Conservation (phyloP, 2,329 filamentous ascomycete genomes). For the Purpureocillium lavendulum region DNA sequence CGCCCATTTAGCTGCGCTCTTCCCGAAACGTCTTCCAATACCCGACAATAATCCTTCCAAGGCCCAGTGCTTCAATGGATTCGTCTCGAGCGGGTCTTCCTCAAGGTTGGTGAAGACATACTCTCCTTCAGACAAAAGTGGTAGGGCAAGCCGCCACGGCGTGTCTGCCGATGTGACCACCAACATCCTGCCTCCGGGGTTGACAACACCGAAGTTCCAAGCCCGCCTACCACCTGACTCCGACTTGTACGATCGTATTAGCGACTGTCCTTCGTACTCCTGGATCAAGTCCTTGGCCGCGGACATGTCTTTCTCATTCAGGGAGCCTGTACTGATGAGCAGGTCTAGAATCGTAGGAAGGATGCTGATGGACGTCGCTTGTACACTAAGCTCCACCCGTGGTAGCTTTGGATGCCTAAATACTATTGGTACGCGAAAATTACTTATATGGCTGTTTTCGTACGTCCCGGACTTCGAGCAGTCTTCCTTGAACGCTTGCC, state of each 20-base stretch:
- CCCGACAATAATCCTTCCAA: constrained; percentile 4
- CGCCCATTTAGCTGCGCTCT: constrained; percentile 16
- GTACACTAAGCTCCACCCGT: constrained; percentile 14
- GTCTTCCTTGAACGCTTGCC: constrained; percentile 22
- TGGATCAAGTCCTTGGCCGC: constrained; percentile 20
- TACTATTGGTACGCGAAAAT: constrained; percentile 22
- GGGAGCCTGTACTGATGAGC: constrained; percentile 21
- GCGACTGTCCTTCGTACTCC: constrained; percentile 25
- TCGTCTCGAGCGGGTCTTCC: constrained; percentile 18
- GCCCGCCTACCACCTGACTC: constrained; percentile 12
- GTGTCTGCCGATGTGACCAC: constrained; percentile 15
- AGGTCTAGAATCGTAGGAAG: constrained; percentile 26
- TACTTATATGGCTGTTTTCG: constrained; percentile 21
- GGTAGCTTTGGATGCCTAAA: constrained; percentile 24
- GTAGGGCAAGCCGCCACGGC: constrained; percentile 19
- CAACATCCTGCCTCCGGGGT: constrained; percentile 20
- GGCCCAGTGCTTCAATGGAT: constrained; percentile 11
- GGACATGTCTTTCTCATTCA: constrained; percentile 14
- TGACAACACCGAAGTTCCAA: constrained; percentile 23
- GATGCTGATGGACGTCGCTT: constrained; percentile 23
- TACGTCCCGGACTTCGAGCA: constrained; percentile 19
- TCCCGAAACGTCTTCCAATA: constrained; percentile 8
- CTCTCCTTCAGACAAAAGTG: constrained; percentile 17
- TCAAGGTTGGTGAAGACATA: constrained; percentile 18
- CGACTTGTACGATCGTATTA: constrained; percentile 18